Base-by-base conservation (phyloP, 148 eudicot species). In the Tetragonia tetragonoides region DNA sequence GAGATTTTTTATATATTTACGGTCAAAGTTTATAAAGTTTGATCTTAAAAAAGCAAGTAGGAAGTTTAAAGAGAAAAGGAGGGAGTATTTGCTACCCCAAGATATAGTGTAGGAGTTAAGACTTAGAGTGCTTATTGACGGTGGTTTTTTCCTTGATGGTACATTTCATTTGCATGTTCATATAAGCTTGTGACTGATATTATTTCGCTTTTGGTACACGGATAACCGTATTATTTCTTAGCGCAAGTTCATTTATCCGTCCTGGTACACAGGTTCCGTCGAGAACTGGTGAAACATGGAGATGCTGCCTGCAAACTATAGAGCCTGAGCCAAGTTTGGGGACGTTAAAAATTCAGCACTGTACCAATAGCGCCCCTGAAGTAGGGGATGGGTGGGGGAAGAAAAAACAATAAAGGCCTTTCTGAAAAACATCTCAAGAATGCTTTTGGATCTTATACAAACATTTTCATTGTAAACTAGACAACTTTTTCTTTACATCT, bases 261-360 rank as follows among this genome's bases (percentile, higher is more conserved):
- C 34, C 39, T 17, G 39, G 67, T 34, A 38, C 40, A 8, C 54
- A 68, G 79, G 62, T 68, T 38, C 39, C 12, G 46, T 34, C 18
- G 46, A 49, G 69, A 64, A 59, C 51, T 28, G 59, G 1, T 44
- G 44, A 57, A 57, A 39, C 2, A 46, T 20, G 14, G 79, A 46
- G 56, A 61, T 42, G 56, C 12, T 57, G 72, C 78, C 78, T 76
- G 79, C 38, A 62, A 78, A 44, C 49, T 61, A 77, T 46, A 61
- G 10, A 37, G 67, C 47, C 70, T 70, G 69, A 60, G 68, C 47
- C 75, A 42, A 23, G 56, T 60, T 23, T 11, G 46, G 38, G 14
- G 18, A 70, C 24, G 28, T 57, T 76, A 15, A 46, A 46, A 34
- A 21, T 5, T 77, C 44, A 24, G 10, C 37, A 68, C 67, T 68